Evolutionary conservation across 371 early-diverging fungal genomes (phyloP).

Genomic region (Apophysomyces sp.): DNA sequence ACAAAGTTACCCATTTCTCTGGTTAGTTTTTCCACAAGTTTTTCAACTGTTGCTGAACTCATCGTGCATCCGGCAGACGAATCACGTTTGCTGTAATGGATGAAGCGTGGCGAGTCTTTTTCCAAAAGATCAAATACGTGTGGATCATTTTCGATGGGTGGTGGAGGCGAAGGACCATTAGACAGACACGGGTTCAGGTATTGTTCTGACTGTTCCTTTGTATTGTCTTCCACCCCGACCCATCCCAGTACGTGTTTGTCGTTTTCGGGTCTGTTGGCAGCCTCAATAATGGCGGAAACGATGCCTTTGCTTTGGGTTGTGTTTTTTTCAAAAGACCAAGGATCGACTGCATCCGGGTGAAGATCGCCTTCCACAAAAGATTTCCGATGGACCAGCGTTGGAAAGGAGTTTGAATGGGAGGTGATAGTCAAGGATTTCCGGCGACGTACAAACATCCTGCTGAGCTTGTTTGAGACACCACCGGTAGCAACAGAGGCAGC

Average conservation of each 20-base stretch:
- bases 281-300: slow-evolving; percentile 30
- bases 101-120: slow-evolving; percentile 19
- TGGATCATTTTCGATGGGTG: slow-evolving; percentile 46
- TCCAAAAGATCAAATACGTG: slow-evolving; percentile 42
- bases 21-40: slow-evolving; percentile 62
- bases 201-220: slow-evolving; percentile 3
- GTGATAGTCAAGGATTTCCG: slow-evolving; percentile 18
- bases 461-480: slow-evolving; percentile 23
- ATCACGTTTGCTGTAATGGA: slow-evolving; percentile 41
- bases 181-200: background rate
- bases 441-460: slow-evolving; percentile 28
- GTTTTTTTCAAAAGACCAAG: background rate
- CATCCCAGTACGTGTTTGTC: slow-evolving; percentile 16
- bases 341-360: background rate
- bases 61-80: background rate
- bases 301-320: slow-evolving; percentile 15
- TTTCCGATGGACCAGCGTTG: background rate
- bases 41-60: slow-evolving; percentile 55
- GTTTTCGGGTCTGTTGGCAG: slow-evolving; percentile 12
- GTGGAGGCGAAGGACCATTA: slow-evolving; percentile 11
- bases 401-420: slow-evolving; percentile 4
- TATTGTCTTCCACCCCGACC: slow-evolving; percentile 25
- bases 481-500: background rate
- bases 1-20: slow-evolving; percentile 50
- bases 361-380: no score